Evolutionary conservation across 2,329 filamentous ascomycete genomes (phyloP), one percentile per base, ranked within the genome.

Genomic region (Diaporthe ampelina): DNA sequence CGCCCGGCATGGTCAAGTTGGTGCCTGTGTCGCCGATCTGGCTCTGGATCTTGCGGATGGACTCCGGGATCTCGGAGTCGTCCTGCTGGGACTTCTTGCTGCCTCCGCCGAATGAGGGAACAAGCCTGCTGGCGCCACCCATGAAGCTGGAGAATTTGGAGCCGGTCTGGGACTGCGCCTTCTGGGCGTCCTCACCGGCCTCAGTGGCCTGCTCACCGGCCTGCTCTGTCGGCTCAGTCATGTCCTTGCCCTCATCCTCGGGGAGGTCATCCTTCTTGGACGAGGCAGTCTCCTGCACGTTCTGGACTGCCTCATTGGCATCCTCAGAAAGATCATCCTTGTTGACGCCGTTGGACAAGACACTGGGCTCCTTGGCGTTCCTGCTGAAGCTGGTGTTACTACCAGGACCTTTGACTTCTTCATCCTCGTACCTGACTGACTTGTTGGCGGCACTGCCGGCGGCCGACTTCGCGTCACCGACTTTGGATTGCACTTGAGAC

Each of bases 171-270:
- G 73, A 71, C 24, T 71, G 54, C 11, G 63, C 57, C 52, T 72
- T 52, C 50, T 74, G 52, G n/a, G 70, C 15, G 19, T 57, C 50
- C 19, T 74, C 57, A 17, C 56, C 61, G 7, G 35, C 19, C 48
- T 70, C 61, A 35, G 71, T 72, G 21, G 70, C 73, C 4, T 75
- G 52, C 26, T 76, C 65, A 15, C 67, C 75, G 11, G 70, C 72
- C 8, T 73, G 57, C 19, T 77, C 77, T 35, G 61, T 77, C 13
- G 77, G 76, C 58, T 75, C 72, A 50, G 59, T 76, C 71, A 73
- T 70, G 50, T 77, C 74, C 63, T 76, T 76, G 48, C 78, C 78
- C 48, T 78, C 73, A 57, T 77, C 70, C 59, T 76, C 76, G n/a
- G 76, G 74, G 13, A 74, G 54, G 26, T 75, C 70, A 37, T 67